A percentile compares a stretch with the other conserved stretches of the same genome.
phyloP scores from a whole-genome alignment of 2,329 filamentous ascomycete species.

The Pseudodiploospora longispora region DNA sequence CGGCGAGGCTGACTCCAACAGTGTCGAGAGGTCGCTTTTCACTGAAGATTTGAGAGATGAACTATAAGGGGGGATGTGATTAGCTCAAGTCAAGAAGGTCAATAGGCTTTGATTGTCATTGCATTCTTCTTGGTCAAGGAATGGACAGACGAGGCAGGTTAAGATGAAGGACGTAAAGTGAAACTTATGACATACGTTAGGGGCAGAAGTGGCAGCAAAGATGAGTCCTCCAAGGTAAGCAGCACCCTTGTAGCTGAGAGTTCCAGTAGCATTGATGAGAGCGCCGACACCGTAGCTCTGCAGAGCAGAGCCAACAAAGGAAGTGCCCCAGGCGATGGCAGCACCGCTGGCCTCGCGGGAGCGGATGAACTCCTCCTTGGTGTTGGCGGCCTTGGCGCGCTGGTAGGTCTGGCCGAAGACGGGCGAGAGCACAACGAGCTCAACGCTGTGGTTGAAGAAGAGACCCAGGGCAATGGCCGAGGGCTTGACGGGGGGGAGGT shows the following conservation, averaged over 20 bases:
- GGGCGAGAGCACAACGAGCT: constrained; percentile 78
- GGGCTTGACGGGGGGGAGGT: constrained; percentile 77
- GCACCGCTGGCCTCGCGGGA: constrained; percentile 87
- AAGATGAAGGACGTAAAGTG: no score
- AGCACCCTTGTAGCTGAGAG: constrained; percentile 92
- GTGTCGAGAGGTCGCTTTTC: constrained; percentile 92
- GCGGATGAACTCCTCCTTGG: constrained; percentile 91
- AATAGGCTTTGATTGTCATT: background rate
- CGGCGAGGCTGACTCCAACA: constrained; percentile 73
- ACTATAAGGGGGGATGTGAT: constrained; percentile 39
- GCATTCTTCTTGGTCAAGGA: background rate
- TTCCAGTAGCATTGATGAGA: constrained; percentile 89
- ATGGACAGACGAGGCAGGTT: background rate
- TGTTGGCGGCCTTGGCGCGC: constrained; percentile 83
- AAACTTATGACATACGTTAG: constrained; percentile 52
- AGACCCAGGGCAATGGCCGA: constrained; percentile 95
- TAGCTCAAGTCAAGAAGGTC: background rate
- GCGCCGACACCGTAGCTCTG: constrained; percentile 87
- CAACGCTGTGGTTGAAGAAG: constrained; percentile 87
- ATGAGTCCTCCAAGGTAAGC: constrained; percentile 86
- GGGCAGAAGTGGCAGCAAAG: constrained; percentile 85
- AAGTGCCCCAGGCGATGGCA: constrained; percentile 83
- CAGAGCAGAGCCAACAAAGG: constrained; percentile 77
- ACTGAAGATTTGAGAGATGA: constrained; percentile 76
- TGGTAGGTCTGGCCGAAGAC: constrained; percentile 94